Evolutionary conservation across 805 yeast genomes (phyloP).

Genomic region (Teunomyces atbi): DNA sequence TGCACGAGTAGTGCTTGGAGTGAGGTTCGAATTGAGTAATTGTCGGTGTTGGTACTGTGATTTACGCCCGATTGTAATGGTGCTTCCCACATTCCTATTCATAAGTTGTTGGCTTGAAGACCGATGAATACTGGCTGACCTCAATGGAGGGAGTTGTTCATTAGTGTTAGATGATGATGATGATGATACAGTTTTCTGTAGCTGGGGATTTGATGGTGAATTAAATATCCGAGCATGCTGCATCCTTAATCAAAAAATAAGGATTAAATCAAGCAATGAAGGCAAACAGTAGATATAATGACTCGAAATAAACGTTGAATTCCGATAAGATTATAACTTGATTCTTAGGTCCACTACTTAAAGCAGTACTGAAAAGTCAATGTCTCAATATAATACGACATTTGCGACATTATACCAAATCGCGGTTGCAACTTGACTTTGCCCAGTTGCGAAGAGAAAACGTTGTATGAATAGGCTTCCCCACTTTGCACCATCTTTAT

Average conservation of each 20-base stretch:
- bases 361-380: not conserved
- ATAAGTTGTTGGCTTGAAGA: constrained; percentile 8
- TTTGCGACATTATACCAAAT: not conserved
- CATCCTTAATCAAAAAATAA: constrained; percentile 15
- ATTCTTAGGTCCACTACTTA: no score
- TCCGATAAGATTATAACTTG: no score
- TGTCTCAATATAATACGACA: not conserved
- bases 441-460: not conserved
- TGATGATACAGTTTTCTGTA: not conserved
- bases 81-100: constrained; percentile 21
- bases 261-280: no score
- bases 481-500: not conserved
- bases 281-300: no score
- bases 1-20: constrained; percentile 1
- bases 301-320: no score
- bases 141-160: constrained; percentile 6
- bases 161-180: constrained; percentile 8
- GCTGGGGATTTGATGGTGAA: not conserved
- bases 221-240: constrained; percentile 30
- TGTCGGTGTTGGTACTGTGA: constrained; percentile 2
- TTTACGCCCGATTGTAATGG: constrained; percentile 12
- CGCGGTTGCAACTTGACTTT: not conserved
- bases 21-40: constrained; percentile 1
- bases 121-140: not conserved
- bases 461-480: not conserved